Base-by-base conservation (phyloP, 768 basidiomycete species). In the Boletus edulis region DNA sequence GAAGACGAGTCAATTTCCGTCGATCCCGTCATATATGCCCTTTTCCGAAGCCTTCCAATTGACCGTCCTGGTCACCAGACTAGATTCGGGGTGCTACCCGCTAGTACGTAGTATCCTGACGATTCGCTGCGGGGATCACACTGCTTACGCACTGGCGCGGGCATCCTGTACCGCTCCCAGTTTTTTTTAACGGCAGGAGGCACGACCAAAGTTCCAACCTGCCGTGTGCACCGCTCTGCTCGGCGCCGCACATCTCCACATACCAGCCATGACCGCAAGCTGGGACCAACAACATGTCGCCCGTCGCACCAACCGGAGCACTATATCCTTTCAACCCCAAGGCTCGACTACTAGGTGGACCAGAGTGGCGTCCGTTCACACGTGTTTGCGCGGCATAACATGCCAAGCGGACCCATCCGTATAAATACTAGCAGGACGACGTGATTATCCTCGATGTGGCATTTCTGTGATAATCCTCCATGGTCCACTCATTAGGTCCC, bases 1-100 rank as follows among this genome's bases (percentile, higher is more conserved):
- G 61, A 66, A 65, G 58, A 34, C 34, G 43, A 13, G 59, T 55
- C 65, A 48, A 66, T 64, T 56, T 60, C 54, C 50, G 49, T 60
- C 54, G 47, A 56, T 59, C 48, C 20, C 42, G 46, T 58, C 40
- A 35, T 15, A 38, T 15, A 38, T 22, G 8, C 17, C 7, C 12
- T n/a, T 31, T 46, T 46, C 29, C 37, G 47, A 48, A 2, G 24
- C 24, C 24, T 24, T 24, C 24, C 24, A n/a, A n/a, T n/a, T 24
- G 24, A 24, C 24, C 24, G 24, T 1, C 24, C 18, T 34, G 35
- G 22, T 38, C 49, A 22, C 18, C 29, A 22, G 20, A 43, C 32
- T 8, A 5, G 24, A 24, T 24, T 24, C 5, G 3, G 24, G 24
- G 24, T 24, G 24, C 24, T 24, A 5, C 24, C 24, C 24, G 24